phyloP scores from a whole-genome alignment of 1,139 yeast species.

The Nakaseomyces kungkrabaensis region DNA sequence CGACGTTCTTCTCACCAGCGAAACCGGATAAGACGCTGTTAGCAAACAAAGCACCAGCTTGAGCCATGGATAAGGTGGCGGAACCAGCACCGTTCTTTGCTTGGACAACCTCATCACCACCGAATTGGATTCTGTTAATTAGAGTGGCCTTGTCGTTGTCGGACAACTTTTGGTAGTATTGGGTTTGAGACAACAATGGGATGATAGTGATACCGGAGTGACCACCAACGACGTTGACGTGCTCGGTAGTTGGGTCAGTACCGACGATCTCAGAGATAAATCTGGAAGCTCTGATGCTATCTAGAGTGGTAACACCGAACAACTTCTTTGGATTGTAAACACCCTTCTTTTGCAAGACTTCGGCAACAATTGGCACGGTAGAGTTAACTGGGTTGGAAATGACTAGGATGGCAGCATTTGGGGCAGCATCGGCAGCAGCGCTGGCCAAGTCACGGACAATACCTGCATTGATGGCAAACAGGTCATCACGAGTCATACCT shows the following conservation, averaged over 20 bases:
- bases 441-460: slow-evolving; percentile 88
- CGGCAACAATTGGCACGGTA: slow-evolving; percentile 96
- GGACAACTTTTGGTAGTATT: slow-evolving; percentile 41
- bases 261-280: slow-evolving; percentile 51
- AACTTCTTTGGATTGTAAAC: slow-evolving; percentile 86
- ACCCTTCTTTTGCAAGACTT: slow-evolving; percentile 76
- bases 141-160: slow-evolving; percentile 55
- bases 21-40: slow-evolving; percentile 75
- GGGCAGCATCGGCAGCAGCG: slow-evolving; percentile 77
- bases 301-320: slow-evolving; percentile 96
- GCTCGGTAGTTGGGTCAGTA: slow-evolving; percentile 62
- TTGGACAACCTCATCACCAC: slow-evolving; percentile 98
- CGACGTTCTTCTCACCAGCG: slow-evolving; percentile 56
- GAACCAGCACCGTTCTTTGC: slow-evolving; percentile 99
- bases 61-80: slow-evolving; percentile 97
- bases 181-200: slow-evolving; percentile 76
- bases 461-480: slow-evolving; percentile 94
- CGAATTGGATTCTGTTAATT: slow-evolving; percentile 91
- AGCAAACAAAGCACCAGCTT: slow-evolving; percentile 93
- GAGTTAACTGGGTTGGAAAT: slow-evolving; percentile 98
- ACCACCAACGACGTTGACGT: slow-evolving; percentile 84
- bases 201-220: slow-evolving; percentile 98
- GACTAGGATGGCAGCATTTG: slow-evolving; percentile 78
- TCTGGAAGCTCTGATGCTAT: slow-evolving; percentile 86
- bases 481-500: slow-evolving; percentile 97